Evolutionary conservation across 2,329 filamentous ascomycete species (phyloP).

Genomic region (Alternaria sp.): DNA sequence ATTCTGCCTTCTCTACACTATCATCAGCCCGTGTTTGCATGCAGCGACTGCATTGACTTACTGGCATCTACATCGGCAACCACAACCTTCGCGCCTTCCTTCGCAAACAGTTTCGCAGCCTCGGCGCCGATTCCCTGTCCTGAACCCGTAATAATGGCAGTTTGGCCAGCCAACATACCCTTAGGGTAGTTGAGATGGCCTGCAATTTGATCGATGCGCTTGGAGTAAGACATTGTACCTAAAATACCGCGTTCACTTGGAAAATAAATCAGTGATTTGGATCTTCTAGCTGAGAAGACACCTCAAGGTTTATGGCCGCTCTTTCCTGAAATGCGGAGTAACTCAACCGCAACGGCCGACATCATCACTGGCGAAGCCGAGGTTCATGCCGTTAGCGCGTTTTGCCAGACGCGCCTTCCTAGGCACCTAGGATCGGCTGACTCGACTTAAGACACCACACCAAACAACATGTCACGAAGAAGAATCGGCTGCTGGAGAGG

Average conservation of each 20-base stretch:
- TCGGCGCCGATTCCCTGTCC: conserved; percentile 91
- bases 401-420: neutral
- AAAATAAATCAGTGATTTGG: neutral
- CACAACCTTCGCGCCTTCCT: conserved; percentile 85
- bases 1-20: conserved; percentile 68
- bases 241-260: neutral
- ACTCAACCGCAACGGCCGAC: conserved; percentile 15
- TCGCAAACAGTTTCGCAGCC: conserved; percentile 79
- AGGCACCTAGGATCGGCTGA: conserved; percentile 6
- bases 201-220: conserved; percentile 72
- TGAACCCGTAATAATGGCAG: conserved; percentile 85
- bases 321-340: conserved; percentile 24
- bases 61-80: conserved; percentile 81
- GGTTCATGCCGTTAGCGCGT: conserved; percentile 16
- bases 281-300: neutral
- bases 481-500: too few relatives aligned
- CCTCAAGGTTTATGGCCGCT: neutral
- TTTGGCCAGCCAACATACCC: conserved; percentile 78
- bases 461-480: neutral
- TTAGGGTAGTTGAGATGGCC: conserved; percentile 82
- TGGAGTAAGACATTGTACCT: conserved; percentile 22
- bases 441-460: conserved; percentile 1
- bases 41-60: conserved; percentile 38
- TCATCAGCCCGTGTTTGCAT: conserved; percentile 13
- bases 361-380: conserved; percentile 15